Conservation (phyloP, 768 basidiomycete species). For the Russula compacta region DNA sequence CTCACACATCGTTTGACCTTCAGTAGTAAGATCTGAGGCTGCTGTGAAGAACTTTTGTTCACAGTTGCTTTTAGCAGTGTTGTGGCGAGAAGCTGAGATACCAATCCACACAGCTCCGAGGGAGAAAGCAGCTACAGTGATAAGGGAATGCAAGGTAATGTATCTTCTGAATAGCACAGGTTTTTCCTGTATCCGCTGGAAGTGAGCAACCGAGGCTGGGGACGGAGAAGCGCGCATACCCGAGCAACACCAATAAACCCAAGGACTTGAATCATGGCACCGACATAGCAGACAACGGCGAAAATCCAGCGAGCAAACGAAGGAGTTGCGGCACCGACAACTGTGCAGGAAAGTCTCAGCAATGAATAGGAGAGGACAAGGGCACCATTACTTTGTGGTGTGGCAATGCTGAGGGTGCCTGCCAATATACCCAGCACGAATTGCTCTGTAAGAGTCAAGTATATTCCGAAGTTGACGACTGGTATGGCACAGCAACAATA, state of each 20-base stretch:
- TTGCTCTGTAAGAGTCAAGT: slow-evolving; percentile 70
- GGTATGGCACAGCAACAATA: slow-evolving; percentile 95
- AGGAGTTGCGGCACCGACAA: slow-evolving; percentile 82
- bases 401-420: slow-evolving; percentile 66
- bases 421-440: slow-evolving; percentile 53
- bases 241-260: slow-evolving; percentile 80
- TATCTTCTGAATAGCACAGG: slow-evolving; percentile 58
- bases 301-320: slow-evolving; percentile 67
- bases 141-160: slow-evolving; percentile 51
- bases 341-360: slow-evolving; percentile 30
- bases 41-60: slow-evolving; percentile 44
- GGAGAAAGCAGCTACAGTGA: slow-evolving; percentile 54
- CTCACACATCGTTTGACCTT: slow-evolving; percentile 70
- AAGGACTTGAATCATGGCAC: slow-evolving; percentile 66
- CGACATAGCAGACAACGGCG: slow-evolving; percentile 65
- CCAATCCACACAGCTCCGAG: slow-evolving; percentile 75
- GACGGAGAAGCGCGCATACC: slow-evolving; percentile 35
- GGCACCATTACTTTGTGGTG: slow-evolving; percentile 59
- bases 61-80: slow-evolving; percentile 60
- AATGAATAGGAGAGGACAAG: background rate
- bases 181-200: slow-evolving; percentile 44
- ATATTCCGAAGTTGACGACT: slow-evolving; percentile 83
- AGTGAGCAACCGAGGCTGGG: background rate
- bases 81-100: slow-evolving; percentile 71
- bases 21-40: slow-evolving; percentile 29